Base-by-base conservation (phyloP, 495 filamentous ascomycete species). In the Penicillium arizonense region DNA sequence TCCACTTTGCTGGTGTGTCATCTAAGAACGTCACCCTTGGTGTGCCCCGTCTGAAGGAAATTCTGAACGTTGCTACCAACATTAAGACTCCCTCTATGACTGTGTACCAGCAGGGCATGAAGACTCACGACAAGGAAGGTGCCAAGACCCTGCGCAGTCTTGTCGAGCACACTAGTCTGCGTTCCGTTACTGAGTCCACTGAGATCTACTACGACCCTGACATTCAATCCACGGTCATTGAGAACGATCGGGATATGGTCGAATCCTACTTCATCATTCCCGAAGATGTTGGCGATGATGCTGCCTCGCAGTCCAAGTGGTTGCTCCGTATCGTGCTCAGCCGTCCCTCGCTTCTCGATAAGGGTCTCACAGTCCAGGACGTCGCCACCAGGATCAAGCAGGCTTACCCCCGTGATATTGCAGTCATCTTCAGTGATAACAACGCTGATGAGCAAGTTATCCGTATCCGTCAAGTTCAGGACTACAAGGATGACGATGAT, bases 1-100 rank as follows among this genome's bases (percentile, higher is more conserved):
- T 99, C 86, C 94, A 99, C 81, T 97, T 99, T 73, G 91, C 94
- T 70, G 94, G 94, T 95, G 91, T 98, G 38, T 95, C 95, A 2
- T 96, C 94, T 20, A 99, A 99, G 85, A 99, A 97, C 79, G 91
- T 97, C 44, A 99, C 94, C 20, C 88, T 97, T 47, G 94, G 94
- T 88, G 94, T 99, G 21, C 94, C 94, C 42, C 92, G 94, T 82
- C 80, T 99, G 16, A 99, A 99, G 82, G 94, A 99, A 74, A 97
- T 99, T 83, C 77, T 99, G 34, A 97, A 99, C 67, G 88, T 97
- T 37, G 93, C 94, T 3, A 89, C 85, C 52, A 95, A 97, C 65
- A 96, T 99, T 78, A 99, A 99, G 80, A 99, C 94, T 1, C 94
- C 94, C 5, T 92, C 90, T 13, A 97, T 97, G 93, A 85, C 87